Conservation (phyloP, 352 stramenopile species). For the Phytophthora pistaciae region DNA sequence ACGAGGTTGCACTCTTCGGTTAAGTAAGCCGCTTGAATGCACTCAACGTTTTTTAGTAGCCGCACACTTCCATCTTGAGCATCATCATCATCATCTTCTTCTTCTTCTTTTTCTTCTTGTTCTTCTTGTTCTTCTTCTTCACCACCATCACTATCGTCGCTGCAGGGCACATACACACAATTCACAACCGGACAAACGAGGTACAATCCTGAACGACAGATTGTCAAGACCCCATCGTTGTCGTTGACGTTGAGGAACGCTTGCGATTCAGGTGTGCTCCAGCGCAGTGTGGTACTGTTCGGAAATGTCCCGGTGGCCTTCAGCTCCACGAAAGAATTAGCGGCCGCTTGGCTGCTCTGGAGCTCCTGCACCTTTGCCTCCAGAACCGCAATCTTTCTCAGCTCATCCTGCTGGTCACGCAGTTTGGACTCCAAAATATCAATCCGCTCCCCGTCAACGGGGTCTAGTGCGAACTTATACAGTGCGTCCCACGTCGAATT, state of each 20-base stretch:
- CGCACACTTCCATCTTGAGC: not conserved
- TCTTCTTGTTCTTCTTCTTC: not conserved
- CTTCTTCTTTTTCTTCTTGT: too few relatives aligned
- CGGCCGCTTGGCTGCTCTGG: not conserved
- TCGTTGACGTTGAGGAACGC: not conserved
- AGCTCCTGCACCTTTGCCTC: not conserved
- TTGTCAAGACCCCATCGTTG: not conserved
- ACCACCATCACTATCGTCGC: not conserved
- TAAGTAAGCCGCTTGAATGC: not conserved
- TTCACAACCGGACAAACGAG: not conserved
- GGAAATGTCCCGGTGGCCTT: not conserved
- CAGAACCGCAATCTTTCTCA: not conserved
- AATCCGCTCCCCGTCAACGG: not conserved
- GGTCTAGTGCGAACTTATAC: not conserved
- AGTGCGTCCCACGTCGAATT: not conserved
- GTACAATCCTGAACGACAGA: not conserved
- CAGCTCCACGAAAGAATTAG: not conserved
- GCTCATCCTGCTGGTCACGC: not conserved
- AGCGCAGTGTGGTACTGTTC: not conserved
- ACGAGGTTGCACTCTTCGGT: not conserved
- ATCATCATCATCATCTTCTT: too few relatives aligned
- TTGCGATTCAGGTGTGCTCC: not conserved
- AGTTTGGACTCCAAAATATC: not conserved
- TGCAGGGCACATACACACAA: too few relatives aligned
- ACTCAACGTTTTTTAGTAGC: not conserved